A percentile compares a stretch with the other conserved stretches of the same genome.
Conservation (phyloP, 2,329 filamentous ascomycete genomes). For the Trichoderma afroharzianum region DNA sequence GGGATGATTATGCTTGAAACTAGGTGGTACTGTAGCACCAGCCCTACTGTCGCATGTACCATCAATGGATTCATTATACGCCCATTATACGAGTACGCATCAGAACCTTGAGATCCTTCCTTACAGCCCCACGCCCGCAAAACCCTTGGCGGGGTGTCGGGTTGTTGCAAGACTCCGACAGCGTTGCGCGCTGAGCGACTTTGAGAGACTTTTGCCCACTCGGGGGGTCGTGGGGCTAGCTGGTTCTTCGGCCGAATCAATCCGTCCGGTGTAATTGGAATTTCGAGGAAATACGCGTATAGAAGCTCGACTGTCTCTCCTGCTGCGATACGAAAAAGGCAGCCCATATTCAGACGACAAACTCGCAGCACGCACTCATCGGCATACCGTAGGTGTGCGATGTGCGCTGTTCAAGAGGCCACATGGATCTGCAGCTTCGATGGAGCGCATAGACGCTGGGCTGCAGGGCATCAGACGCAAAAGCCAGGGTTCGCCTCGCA, state of each 20-base stretch:
- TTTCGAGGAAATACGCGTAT: not conserved
- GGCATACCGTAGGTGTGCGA: not conserved
- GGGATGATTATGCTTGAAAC: not conserved
- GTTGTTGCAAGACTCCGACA: constrained; percentile 32
- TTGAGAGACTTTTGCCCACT: not conserved
- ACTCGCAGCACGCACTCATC: not conserved
- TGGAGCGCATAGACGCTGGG: not conserved
- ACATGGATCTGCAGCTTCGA: not conserved
- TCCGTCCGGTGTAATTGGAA: not conserved
- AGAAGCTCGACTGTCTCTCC: not conserved
- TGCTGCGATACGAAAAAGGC: not conserved
- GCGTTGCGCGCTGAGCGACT: not conserved
- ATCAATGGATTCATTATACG: not conserved
- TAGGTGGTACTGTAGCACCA: not conserved
- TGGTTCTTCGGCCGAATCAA: constrained; percentile 13
- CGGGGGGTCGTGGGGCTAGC: not conserved
- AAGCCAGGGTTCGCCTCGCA: not conserved
- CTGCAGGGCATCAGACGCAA: not conserved
- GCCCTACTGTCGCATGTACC: not conserved
- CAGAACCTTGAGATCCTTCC: not conserved
- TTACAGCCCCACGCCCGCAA: not conserved
- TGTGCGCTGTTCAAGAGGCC: not conserved
- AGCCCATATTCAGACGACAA: not conserved
- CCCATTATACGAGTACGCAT: not conserved
- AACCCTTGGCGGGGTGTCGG: constrained; percentile 25